Evolutionary conservation across 225 moss, liverwort and hornwort genomes (phyloP).

Genomic region (Marchantia paleacea): DNA sequence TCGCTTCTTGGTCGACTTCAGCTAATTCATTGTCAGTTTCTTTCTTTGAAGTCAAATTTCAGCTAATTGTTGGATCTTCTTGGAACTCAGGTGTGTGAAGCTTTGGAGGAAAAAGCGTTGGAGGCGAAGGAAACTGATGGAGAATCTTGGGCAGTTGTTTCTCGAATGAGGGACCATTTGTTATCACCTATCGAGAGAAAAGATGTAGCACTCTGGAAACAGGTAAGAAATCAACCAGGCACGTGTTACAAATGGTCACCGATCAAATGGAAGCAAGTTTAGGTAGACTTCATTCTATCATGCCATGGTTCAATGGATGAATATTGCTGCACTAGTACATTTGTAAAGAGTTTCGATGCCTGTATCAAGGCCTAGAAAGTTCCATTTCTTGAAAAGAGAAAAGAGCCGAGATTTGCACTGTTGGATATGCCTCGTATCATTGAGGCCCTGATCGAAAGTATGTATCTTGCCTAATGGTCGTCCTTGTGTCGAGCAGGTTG

Average conservation of each 20-base stretch:
- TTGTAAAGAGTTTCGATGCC: neutral
- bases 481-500: constrained; percentile 54
- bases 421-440: neutral
- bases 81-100: constrained; percentile 74
- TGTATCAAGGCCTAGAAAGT: neutral
- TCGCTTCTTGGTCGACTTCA: neutral
- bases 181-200: constrained; percentile 83
- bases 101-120: constrained; percentile 71
- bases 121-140: constrained; percentile 49
- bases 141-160: constrained; percentile 84
- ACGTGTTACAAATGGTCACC: neutral
- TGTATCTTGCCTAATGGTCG: neutral
- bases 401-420: neutral
- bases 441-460: neutral
- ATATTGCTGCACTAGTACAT: neutral
- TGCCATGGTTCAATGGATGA: neutral
- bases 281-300: neutral
- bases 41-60: no score
- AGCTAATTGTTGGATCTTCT: neutral
- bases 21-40: no score
- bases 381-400: neutral
- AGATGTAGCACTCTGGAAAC: constrained; percentile 62
- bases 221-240: constrained; percentile 40
- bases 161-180: constrained; percentile 88
- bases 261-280: neutral